Evolutionary conservation across 2,329 filamentous ascomycete genomes (phyloP).

Genomic region (Whalleya microplaca): DNA sequence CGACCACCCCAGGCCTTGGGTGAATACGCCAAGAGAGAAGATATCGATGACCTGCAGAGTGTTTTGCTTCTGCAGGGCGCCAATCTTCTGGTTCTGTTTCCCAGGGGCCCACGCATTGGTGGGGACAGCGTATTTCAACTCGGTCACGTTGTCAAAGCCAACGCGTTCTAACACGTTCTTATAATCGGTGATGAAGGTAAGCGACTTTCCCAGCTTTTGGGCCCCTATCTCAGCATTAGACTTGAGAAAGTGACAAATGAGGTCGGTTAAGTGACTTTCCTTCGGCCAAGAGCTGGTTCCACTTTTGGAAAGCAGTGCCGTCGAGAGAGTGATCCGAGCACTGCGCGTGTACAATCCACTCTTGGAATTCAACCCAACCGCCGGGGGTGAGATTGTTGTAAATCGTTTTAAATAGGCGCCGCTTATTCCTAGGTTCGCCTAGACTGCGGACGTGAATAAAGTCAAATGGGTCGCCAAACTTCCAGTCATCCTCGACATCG

Average conservation of each 20-base stretch:
- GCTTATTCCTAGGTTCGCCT: slow-evolving; percentile 33
- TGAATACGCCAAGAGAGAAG: slow-evolving; percentile 28
- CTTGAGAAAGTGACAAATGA: background rate
- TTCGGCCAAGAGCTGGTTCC: slow-evolving; percentile 35
- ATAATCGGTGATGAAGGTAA: slow-evolving; percentile 34
- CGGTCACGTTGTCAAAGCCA: slow-evolving; percentile 32
- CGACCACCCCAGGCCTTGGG: slow-evolving; percentile 29
- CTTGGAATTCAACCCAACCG: slow-evolving; percentile 42
- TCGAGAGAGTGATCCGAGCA: slow-evolving; percentile 39
- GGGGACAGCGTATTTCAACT: slow-evolving; percentile 34
- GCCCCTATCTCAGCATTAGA: slow-evolving; percentile 26
- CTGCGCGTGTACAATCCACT: slow-evolving; percentile 38
- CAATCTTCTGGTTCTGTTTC: slow-evolving; percentile 35
- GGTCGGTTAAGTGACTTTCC: slow-evolving; percentile 11
- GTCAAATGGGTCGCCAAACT: slow-evolving; percentile 33
- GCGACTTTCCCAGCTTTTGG: slow-evolving; percentile 36
- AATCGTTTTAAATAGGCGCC: slow-evolving; percentile 33
- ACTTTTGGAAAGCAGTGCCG: slow-evolving; percentile 37
- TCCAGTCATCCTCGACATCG: slow-evolving; percentile 36
- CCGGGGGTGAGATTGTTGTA: slow-evolving; percentile 39
- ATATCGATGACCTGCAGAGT: slow-evolving; percentile 34
- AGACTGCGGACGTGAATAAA: slow-evolving; percentile 40
- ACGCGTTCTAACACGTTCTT: slow-evolving; percentile 27
- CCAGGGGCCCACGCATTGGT: slow-evolving; percentile 38
- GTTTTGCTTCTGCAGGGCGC: slow-evolving; percentile 35